phyloP scores from a whole-genome alignment of 768 basidiomycete species.

The Lactarius evosmus region DNA sequence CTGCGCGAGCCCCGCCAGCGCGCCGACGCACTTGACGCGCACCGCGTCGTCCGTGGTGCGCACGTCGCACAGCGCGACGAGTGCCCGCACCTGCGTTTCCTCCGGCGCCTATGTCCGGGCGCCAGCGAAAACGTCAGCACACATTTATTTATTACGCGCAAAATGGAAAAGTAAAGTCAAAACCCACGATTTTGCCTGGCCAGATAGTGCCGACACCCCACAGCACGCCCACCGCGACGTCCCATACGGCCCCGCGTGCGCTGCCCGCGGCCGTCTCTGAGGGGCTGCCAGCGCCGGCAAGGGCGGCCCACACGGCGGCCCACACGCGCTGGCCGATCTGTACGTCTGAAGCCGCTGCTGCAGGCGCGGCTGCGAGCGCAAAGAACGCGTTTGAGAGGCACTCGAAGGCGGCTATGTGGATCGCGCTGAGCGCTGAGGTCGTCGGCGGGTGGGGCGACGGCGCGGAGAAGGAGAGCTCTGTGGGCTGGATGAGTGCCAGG shows the following conservation, averaged over 20 bases:
- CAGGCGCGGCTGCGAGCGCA: constrained; percentile 54
- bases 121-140: not conserved
- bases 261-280: constrained; percentile 60
- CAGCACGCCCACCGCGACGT: constrained; percentile 73
- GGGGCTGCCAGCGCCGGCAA: constrained; percentile 58
- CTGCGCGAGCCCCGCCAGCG: constrained; percentile 83
- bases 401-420: constrained; percentile 83
- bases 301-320: constrained; percentile 61
- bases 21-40: constrained; percentile 77
- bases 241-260: constrained; percentile 66
- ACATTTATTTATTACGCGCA: not conserved
- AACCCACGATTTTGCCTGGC: constrained; percentile 58
- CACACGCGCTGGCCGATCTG: constrained; percentile 56
- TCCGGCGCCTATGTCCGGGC: constrained; percentile 50
- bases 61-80: constrained; percentile 64
- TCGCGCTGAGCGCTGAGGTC: constrained; percentile 77
- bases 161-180: not conserved
- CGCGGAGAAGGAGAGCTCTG: constrained; percentile 73
- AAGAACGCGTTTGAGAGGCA: constrained; percentile 89
- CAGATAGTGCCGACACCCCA: constrained; percentile 86
- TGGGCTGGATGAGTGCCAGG: constrained; percentile 68
- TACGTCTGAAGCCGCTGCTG: constrained; percentile 43
- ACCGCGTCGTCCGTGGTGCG: constrained; percentile 49
- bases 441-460: constrained; percentile 83
- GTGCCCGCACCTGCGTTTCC: constrained; percentile 55